Base-by-base conservation (phyloP, 1,139 yeast genomes). In the Pichia sp. region DNA sequence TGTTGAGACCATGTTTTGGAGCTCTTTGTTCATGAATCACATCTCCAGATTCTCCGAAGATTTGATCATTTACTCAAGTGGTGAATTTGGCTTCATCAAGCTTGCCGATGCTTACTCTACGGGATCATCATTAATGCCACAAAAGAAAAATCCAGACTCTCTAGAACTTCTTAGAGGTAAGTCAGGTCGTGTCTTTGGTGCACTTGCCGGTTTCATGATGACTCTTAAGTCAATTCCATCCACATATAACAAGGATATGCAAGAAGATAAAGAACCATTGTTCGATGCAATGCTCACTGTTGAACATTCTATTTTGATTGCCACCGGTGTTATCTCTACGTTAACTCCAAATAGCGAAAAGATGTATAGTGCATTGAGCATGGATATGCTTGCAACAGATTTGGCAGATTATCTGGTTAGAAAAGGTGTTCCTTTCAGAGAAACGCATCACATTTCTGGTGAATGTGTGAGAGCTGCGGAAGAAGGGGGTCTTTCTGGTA, bases 371-470 rank as follows among this genome's bases (percentile, higher is more conserved):
- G 93, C 97, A 1, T 72, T 91, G 53, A 88, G 97, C 23, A 88
- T 88, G 95, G 98, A 93, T 61, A 93, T 91, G 98, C 73, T 91
- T 53, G 98, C 98, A 14, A 91, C 99, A 18, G 99, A 91, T 59
- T 72, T 91, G 52, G 99, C 99, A 29, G 99, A 91, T 62, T 91
- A 91, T 62, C 72, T 91, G 50, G 99, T 91, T 38, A 79, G 96
- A 66, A 87, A 82, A 62, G 98, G 98, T 39, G 98, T 91, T 46
- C 98, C 98, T 40, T 91, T 91, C 67, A 85, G 99, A 68, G 97
- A 91, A 65, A 91, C 98, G 3, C 99, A 91, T 62, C 97, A 91
- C 60, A 88, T 91, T 45, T 86, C 96, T 6, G 99, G 99, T 39
- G 96, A 86, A 59, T 91, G 96, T 64, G 99, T 91, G 35, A 78